Conservation (phyloP, 163 green algal genomes). For the Scenedesmus sp. region DNA sequence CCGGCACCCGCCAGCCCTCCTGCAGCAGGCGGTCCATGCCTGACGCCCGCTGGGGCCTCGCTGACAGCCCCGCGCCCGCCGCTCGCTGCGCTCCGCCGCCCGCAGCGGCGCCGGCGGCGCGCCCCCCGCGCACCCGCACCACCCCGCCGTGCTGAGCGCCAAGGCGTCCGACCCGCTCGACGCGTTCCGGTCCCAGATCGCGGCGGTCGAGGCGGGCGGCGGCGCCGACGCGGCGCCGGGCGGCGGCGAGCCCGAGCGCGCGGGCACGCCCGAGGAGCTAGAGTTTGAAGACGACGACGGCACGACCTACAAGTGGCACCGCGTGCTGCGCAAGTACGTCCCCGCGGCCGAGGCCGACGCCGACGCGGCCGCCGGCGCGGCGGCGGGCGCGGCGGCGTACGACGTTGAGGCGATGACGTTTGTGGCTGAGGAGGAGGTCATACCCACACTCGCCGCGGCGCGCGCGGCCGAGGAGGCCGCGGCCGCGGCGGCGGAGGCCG, state of each 20-base stretch:
- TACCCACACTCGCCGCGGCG: slow-evolving; percentile 51
- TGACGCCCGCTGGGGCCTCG: no score
- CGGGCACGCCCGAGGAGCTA: slow-evolving; percentile 63
- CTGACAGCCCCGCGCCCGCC: no score
- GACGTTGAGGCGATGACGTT: slow-evolving; percentile 63
- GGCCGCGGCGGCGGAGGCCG: slow-evolving; percentile 33
- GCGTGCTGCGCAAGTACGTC: slow-evolving; percentile 64
- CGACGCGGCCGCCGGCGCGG: slow-evolving; percentile 12
- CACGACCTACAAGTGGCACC: slow-evolving; percentile 73
- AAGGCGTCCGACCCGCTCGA: slow-evolving; percentile 44
- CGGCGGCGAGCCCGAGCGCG: slow-evolving; percentile 17
- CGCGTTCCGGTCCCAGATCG: slow-evolving; percentile 49
- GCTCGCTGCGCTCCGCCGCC: no score
- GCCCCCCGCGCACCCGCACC: neutral
- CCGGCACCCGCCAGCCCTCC: no score
- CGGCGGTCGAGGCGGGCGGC: slow-evolving; percentile 42
- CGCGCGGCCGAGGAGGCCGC: slow-evolving; percentile 37
- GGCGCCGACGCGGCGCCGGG: neutral
- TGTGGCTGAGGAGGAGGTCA: slow-evolving; percentile 54
- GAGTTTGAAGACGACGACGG: slow-evolving; percentile 81
- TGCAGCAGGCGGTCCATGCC: no score
- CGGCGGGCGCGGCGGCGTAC: slow-evolving; percentile 47
- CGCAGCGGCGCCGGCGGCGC: neutral
- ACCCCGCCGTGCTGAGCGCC: neutral
- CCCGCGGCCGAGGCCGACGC: slow-evolving; percentile 40